Percentiles rank a stretch among this genome's conserved stretches.
Evolutionary conservation across 148 eudicot species (phyloP).

Genomic region (Vaccinium corymbosum): DNA sequence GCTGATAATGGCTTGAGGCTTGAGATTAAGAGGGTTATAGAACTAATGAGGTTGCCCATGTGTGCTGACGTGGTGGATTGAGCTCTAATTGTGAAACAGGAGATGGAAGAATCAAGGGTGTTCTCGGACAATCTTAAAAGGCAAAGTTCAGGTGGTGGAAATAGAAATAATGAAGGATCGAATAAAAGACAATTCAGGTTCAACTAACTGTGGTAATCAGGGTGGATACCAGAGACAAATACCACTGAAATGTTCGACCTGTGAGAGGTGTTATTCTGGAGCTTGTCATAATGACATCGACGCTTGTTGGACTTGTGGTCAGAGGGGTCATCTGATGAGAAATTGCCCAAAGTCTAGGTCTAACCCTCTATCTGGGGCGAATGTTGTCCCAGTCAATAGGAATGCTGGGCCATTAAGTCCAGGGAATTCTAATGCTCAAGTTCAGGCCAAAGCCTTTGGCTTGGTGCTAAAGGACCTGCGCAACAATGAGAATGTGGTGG

Average conservation of each 20-base stretch:
- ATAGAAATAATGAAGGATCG: not conserved
- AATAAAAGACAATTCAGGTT: not conserved
- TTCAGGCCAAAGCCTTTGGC: not conserved
- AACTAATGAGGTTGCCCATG: too few relatives aligned
- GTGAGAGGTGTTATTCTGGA: not conserved
- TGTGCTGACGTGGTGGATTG: too few relatives aligned
- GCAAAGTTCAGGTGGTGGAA: not conserved
- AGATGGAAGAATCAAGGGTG: too few relatives aligned
- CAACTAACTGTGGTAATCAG: not conserved
- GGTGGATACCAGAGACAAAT: not conserved
- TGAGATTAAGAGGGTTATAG: not conserved
- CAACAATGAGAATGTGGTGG: not conserved
- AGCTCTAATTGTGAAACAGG: too few relatives aligned
- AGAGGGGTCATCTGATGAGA: not conserved
- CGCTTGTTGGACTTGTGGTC: not conserved
- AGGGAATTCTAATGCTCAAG: not conserved
- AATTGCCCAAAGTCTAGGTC: not conserved
- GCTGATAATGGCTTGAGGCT: not conserved
- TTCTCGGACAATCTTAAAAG: not conserved
- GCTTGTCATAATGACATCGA: not conserved
- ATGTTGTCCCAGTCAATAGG: not conserved
- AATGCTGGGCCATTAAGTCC: not conserved
- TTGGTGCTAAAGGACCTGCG: not conserved
- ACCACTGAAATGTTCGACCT: too few relatives aligned
- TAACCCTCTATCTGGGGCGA: not conserved